Evolutionary conservation across 2,329 filamentous ascomycete species (phyloP), one percentile per base, ranked within the genome.

Genomic region (Beauveria sp.): DNA sequence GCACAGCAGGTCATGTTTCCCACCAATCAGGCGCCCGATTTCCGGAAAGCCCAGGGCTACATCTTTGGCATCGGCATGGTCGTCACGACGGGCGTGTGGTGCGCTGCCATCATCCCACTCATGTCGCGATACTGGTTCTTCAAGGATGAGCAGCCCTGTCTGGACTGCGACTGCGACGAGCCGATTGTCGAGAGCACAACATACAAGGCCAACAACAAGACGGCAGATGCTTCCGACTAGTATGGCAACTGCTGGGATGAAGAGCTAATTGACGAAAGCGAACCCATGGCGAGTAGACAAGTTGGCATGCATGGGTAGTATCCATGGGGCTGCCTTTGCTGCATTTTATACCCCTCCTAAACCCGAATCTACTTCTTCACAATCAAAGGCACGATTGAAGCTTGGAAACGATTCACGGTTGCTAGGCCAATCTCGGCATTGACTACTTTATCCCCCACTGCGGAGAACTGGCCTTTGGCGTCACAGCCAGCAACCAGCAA

Each of bases 1-100:
- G 62, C 60, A 12, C 62, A 64, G 45, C 62, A 64, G 42, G 38
- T 47, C 8, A 22, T 62, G 20, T 64, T 64, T 42, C 62, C 62
- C 9, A 40, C 49, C 3, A 40, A 24, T 2, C 28, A 64, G 5
- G 60, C 62, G 24, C 62, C 62, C 18, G 26, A 60, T 24, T 64
- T 64, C 24, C 43, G 45, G 2, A 18, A 26, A 5, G 51, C 62
- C 2, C 43, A 60, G 20, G 62, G 62, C 3, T 64, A 59, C 38
- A 24, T 34, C 1, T 64, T 42, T 47, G 62, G 62, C 6, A 34
- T 62, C 18, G 60, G 34, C 18, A 59, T 62, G 60, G 51, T 64
- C 16, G 60, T 60, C 10, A 34, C 51, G 18, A 62, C 34, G 49
- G 53, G 53, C 3, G 55, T 62, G 7, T 64, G 62, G 62, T 49